Conservation (phyloP, 148 eudicot species). For the Fagopyrum homotropicum region DNA sequence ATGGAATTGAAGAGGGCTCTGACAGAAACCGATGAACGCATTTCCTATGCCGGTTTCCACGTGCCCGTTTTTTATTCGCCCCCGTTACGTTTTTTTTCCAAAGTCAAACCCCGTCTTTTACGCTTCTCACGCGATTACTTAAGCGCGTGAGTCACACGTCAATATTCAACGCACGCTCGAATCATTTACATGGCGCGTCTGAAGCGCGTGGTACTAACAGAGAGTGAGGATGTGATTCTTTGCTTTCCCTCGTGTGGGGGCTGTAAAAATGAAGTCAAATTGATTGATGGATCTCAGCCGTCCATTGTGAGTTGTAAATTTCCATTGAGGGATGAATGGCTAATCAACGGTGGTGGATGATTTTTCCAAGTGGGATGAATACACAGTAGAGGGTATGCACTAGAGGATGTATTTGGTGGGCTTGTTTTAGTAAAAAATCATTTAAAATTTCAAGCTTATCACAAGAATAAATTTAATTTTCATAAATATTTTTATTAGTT, state of each 20-base stretch:
- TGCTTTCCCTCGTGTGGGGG: not conserved
- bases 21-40: constrained; percentile 14
- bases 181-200: not conserved
- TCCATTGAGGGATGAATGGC: too few species aligned
- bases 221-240: not conserved
- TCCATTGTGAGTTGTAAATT: not conserved
- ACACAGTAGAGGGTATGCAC: too few species aligned
- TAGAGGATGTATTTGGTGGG: too few species aligned
- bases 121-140: not conserved
- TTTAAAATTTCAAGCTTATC: too few species aligned
- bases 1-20: constrained; percentile 6
- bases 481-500: too few species aligned
- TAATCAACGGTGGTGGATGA: not conserved
- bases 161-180: not conserved
- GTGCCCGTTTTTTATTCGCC: constrained; percentile 1
- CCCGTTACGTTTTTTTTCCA: not conserved
- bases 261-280: not conserved
- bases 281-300: not conserved
- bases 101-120: constrained; percentile 8
- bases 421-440: too few species aligned
- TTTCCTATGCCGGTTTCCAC: not conserved
- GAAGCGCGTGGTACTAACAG: not conserved
- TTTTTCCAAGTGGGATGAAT: too few species aligned
- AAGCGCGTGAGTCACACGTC: not conserved
- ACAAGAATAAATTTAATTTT: too few species aligned